Conservation (phyloP, 768 basidiomycete species). For the Termitomyces sp. region DNA sequence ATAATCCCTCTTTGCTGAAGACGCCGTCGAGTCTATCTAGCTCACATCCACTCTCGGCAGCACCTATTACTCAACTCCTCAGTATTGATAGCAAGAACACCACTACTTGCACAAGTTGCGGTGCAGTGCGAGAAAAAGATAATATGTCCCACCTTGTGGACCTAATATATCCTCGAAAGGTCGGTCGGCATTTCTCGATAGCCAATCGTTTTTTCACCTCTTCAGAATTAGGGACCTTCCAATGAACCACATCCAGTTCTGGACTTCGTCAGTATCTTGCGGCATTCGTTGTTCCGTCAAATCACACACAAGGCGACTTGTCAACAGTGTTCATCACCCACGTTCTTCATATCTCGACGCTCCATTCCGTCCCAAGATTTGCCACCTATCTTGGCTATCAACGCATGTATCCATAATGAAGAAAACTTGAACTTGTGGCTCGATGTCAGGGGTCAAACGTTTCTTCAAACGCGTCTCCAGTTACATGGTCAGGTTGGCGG, state of each 20-base stretch:
- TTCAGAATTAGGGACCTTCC: slow-evolving; percentile 25
- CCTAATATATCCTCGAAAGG: slow-evolving; percentile 83
- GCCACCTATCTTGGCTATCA: slow-evolving; percentile 84
- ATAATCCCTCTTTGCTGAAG: slow-evolving; percentile 53
- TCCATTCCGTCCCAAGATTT: slow-evolving; percentile 62
- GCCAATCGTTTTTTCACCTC: background rate
- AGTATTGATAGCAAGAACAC: slow-evolving; percentile 78
- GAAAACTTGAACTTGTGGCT: slow-evolving; percentile 77
- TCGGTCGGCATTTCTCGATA: slow-evolving; percentile 26
- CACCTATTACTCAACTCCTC: slow-evolving; percentile 83
- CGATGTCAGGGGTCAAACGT: slow-evolving; percentile 55
- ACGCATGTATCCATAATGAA: slow-evolving; percentile 76
- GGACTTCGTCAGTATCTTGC: slow-evolving; percentile 68
- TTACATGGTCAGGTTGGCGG: slow-evolving; percentile 60
- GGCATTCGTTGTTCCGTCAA: slow-evolving; percentile 74
- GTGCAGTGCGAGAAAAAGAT: slow-evolving; percentile 67
- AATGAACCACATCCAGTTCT: slow-evolving; percentile 35
- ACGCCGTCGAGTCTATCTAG: slow-evolving; percentile 19
- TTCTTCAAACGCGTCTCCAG: slow-evolving; percentile 56
- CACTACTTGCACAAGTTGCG: slow-evolving; percentile 74
- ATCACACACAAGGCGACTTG: slow-evolving; percentile 87
- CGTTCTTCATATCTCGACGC: slow-evolving; percentile 68
- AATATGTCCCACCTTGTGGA: slow-evolving; percentile 83
- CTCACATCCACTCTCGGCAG: slow-evolving; percentile 36
- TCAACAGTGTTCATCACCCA: slow-evolving; percentile 73